Conservation (phyloP, 331 rosid genomes). For the Stylosanthes scabra region DNA sequence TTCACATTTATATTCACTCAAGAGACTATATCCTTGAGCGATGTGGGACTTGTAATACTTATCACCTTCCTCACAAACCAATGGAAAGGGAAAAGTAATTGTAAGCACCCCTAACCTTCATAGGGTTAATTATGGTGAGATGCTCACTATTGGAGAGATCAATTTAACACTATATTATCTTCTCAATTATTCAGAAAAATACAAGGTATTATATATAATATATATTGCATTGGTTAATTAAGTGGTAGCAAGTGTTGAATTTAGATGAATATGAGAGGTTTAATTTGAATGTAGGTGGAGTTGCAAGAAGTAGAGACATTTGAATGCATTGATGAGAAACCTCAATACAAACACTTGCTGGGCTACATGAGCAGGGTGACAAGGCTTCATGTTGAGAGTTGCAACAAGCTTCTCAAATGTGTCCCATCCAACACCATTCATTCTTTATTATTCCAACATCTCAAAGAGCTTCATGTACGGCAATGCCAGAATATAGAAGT, state of each 20-base stretch:
- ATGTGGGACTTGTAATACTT: too few relatives aligned
- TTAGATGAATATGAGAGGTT: too few relatives aligned
- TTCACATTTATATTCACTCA: too few relatives aligned
- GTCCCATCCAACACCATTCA: conserved; percentile 23
- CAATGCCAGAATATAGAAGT: not conserved
- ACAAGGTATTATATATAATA: not conserved
- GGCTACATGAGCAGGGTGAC: not conserved
- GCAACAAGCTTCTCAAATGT: not conserved
- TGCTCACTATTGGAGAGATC: not conserved
- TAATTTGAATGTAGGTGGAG: not conserved
- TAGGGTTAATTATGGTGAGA: not conserved
- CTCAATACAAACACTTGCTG: not conserved
- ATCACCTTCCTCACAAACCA: not conserved
- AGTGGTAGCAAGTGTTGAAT: too few relatives aligned
- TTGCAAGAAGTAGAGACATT: conserved; percentile 15
- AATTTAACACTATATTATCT: conserved; percentile 10
- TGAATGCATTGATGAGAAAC: conserved; percentile 6
- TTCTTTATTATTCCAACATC: conserved; percentile 1
- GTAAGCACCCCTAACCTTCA: conserved; percentile 20
- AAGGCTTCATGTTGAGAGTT: not conserved
- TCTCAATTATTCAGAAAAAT: not conserved
- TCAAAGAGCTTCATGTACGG: fast-evolving
- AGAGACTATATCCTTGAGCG: too few relatives aligned
- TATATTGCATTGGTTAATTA: not conserved
- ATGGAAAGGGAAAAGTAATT: not conserved